Base-by-base conservation (phyloP, 1,284 basidiomycete genomes). In the Sporisorium reilianum region DNA sequence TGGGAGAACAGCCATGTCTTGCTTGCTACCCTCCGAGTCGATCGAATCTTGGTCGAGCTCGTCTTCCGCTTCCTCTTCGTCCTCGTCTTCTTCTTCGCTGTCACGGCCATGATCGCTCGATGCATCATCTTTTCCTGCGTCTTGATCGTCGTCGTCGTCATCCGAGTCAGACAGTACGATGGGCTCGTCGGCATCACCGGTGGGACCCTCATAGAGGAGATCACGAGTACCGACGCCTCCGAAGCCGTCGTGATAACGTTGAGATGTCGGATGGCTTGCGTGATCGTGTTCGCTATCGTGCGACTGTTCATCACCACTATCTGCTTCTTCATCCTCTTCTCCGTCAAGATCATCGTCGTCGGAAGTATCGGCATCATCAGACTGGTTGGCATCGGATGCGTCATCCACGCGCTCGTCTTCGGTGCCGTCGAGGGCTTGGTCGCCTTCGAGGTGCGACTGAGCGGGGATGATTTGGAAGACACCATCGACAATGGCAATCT, bases 91-190 rank as follows among this genome's bases (percentile, higher is more conserved):
- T 25, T 51, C 56, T 41, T 48, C 50, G 36, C 34, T 44, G 38
- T 52, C 20, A 8, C 23, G 25, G 12, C 34, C 22, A 9, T 34
- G 34, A 1, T 34, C 18, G 49, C 25, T 48, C 7, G 45, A 36
- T 5, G 10, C 34, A 23, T 10, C 12, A 18, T 26, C 34, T 6
- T 16, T 11, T 10, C 53, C 57, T 8, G 46, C 11, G 10, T 56
- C 51, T 8, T 46, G 49, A 25, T 55, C 53, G 16, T 64, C 64
- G 18, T 72, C 72, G 40, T 59, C 53, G 6, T 66, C 60, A 23
- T 72, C 72, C 32, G 72, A 75, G 56, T 75, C 72, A 2, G 66
- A 75, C 9, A 75, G 56, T 4, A 75, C 72, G 44, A 75, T 75
- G 18, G 72, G 72, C 26, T 75, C 66, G 22, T 66, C 66, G 8